A percentile compares a stretch with the other conserved stretches of the same genome.
phyloP scores from a whole-genome alignment of 2,329 filamentous ascomycete genomes.

The Trematosphaeria pertusa region DNA sequence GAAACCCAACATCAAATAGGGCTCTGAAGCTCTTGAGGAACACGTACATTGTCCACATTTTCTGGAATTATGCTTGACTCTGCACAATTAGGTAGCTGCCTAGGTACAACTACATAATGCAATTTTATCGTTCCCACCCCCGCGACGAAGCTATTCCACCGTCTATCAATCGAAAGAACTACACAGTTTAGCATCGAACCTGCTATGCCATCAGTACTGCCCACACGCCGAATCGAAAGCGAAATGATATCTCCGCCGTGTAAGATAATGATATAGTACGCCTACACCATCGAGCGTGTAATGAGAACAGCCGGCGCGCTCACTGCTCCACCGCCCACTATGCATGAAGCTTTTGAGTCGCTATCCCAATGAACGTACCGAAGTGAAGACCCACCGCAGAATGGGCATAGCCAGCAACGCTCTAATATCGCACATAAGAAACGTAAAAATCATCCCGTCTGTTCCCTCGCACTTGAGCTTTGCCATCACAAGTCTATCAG shows the following conservation, averaged over 20 bases:
- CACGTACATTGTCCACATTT: too few species aligned
- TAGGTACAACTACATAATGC: too few species aligned
- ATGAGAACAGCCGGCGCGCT: neutral
- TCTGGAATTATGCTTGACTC: too few species aligned
- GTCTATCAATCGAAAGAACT: slow-evolving; percentile 2
- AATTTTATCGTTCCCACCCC: neutral
- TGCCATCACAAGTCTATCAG: slow-evolving; percentile 65
- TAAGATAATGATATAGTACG: neutral
- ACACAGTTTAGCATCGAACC: neutral
- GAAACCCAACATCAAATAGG: too few species aligned
- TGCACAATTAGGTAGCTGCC: too few species aligned
- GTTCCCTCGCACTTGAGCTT: too few species aligned
- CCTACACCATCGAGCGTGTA: too few species aligned
- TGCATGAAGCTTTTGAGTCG: slow-evolving; percentile 21
- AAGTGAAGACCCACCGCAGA: slow-evolving; percentile 10
- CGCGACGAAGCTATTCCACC: neutral
- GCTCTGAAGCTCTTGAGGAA: too few species aligned
- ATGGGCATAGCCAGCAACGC: slow-evolving; percentile 14
- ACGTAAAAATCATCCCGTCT: neutral
- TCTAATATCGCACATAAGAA: slow-evolving; percentile 16
- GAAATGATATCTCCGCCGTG: neutral
- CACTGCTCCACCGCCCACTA: slow-evolving; percentile 3
- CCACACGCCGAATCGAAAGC: neutral
- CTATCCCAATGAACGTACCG: slow-evolving; percentile 14
- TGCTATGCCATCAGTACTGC: neutral